Evolutionary conservation across 257 asterid species (phyloP), one percentile per base, ranked within the genome.

Genomic region (Avicennia marina): DNA sequence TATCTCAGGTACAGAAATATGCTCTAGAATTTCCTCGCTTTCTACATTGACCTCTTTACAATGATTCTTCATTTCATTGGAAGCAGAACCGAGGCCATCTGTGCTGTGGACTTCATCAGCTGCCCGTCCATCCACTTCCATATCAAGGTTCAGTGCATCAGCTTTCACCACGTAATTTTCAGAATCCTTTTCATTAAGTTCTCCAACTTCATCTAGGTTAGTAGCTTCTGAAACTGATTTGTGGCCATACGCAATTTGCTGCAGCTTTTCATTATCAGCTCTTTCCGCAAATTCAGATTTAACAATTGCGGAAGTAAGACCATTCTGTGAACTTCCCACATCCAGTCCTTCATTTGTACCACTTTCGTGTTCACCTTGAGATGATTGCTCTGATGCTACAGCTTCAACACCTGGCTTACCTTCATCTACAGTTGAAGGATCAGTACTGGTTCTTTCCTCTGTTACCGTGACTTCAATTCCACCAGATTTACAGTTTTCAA

Each of bases 281-380:
- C 24, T 64, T 42, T 65, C 78, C 11, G 53, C 42, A 43, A 32
- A 48, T 64, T 63, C 81, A 58, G 68, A 41, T 52, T 50, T 66
- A 20, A 33, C 58, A 55, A 40, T 22, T 10, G 60, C 21, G 13
- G 58, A 53, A 43, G 67, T 49, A 11, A 62, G 27, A 21, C 68
- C 78, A 62, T 29, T 70, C 50, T 39, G 65, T 1, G 42, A 54
- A 32, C 38, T 53, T 51, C 34, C 17, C 45, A 17, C 41, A 27
- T 40, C 58, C 36, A 68, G 62, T 55, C 41, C 74, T 42, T 78
- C 76, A 41, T 56, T 67, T 19, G 11, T 50, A 63, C 36, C 72
- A 6, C 13, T 65, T 24, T 41, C 54, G 53, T 62, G 52, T 38
- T 69, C 65, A 43, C 17, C 66, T 19, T 62, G 62, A 59, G 41